Conservation (phyloP, 2,329 filamentous ascomycete species). For the Whalleya microplaca region DNA sequence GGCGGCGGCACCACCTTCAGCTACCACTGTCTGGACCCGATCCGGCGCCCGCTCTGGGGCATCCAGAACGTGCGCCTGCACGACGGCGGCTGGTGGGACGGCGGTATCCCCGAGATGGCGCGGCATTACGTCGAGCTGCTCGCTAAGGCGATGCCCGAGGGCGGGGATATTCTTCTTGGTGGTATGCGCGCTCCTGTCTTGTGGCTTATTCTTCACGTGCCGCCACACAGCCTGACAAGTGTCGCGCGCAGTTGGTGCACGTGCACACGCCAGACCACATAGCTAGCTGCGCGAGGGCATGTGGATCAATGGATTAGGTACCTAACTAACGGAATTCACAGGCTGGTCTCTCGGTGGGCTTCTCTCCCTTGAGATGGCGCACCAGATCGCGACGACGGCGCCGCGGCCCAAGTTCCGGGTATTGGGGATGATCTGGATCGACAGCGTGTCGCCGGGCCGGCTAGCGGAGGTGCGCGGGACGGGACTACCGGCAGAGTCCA, state of each 20-base stretch:
- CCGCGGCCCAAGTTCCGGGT: constrained; percentile 43
- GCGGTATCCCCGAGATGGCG: constrained; percentile 60
- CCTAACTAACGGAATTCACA: constrained; percentile 4
- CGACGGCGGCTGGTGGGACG: constrained; percentile 50
- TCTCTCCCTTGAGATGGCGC: constrained; percentile 54
- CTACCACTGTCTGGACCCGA: constrained; percentile 56
- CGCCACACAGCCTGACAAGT: too few species aligned
- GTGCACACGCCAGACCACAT: neutral
- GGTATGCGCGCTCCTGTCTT: constrained; percentile 38
- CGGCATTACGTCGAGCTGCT: constrained; percentile 53
- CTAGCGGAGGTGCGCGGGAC: constrained; percentile 15
- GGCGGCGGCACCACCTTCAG: constrained; percentile 63
- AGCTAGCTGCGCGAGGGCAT: neutral
- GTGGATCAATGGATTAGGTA: neutral
- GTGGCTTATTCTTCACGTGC: neutral
- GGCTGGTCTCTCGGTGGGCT: constrained; percentile 60
- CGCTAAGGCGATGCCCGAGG: constrained; percentile 40
- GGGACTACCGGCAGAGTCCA: constrained; percentile 33
- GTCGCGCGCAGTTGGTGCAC: too few species aligned
- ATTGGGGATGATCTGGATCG: constrained; percentile 56
- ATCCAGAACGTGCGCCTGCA: constrained; percentile 59
- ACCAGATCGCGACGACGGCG: constrained; percentile 42
- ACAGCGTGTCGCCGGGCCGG: constrained; percentile 48
- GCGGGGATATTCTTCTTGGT: constrained; percentile 52
- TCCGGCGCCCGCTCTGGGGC: constrained; percentile 55